A percentile compares a stretch with the other conserved stretches of the same genome.
Conservation (phyloP, 345 rosid genomes). For the Erucastrum elatum region DNA sequence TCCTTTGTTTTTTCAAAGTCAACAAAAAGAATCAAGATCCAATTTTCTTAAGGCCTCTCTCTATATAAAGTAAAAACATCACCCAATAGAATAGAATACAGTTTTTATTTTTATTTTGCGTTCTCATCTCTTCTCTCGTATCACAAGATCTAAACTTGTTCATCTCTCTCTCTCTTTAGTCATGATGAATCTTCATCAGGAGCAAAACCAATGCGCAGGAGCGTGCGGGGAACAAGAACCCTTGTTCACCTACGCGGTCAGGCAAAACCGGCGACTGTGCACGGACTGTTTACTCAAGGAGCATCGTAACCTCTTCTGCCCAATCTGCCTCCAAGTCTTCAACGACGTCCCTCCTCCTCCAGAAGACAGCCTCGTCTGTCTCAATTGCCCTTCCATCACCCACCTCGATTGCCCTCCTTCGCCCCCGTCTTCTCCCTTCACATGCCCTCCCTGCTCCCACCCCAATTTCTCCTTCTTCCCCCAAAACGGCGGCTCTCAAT, state of each 20-base stretch:
- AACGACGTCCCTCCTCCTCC: slow-evolving; percentile 25
- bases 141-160: slow-evolving; percentile 14
- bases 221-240: slow-evolving; percentile 40
- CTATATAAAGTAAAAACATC: neutral
- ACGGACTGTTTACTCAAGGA: slow-evolving; percentile 55
- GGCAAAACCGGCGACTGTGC: slow-evolving; percentile 46
- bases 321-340: slow-evolving; percentile 45
- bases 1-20: neutral
- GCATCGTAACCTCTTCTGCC: slow-evolving; percentile 51
- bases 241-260: slow-evolving; percentile 46
- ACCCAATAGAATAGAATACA: neutral
- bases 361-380: slow-evolving; percentile 42
- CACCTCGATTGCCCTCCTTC: slow-evolving; percentile 46
- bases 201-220: slow-evolving; percentile 37
- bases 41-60: neutral
- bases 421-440: slow-evolving; percentile 34
- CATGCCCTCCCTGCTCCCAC: slow-evolving; percentile 50
- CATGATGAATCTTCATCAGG: slow-evolving; percentile 36
- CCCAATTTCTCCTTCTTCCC: slow-evolving; percentile 52
- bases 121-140: neutral
- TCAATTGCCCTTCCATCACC: slow-evolving; percentile 49
- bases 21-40: slow-evolving; percentile 23
- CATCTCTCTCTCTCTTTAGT: slow-evolving; percentile 6
- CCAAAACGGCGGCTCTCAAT: neutral
- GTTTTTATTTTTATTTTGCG: neutral